Evolutionary conservation across 768 basidiomycete species (phyloP), one percentile per base, ranked within the genome.

Genomic region (Boletales sp.): DNA sequence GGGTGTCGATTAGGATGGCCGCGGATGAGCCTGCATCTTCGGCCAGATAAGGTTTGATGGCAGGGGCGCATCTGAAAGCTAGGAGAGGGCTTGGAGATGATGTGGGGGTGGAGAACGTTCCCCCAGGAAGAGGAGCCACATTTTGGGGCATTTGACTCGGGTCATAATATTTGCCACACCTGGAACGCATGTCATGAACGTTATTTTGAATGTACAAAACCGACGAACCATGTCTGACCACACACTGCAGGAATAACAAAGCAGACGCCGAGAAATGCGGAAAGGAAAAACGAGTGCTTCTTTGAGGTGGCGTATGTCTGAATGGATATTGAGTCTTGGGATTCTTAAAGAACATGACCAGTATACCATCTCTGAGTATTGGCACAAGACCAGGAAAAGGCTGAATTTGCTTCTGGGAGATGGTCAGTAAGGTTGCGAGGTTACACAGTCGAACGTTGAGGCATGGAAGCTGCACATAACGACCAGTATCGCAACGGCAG

Each of bases 61-160:
- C 79, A 31, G 80, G 82, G 0, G 73, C 72, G 54, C 83, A 84
- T 46, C 81, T 76, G 28, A 84, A 65, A 15, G 81, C 78, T 28
- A 84, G 66, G 12, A 82, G 70, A 30, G 80, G 75, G 5, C 41
- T 64, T 17, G 68, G 51, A 15, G 72, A 74, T 4, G 59, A 51
- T 5, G 57, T 63, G 12, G 77, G 75, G 14, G 67, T 49, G 7
- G 72, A 65, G 52, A 80, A 81, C 46, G 69, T 60, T 39, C 80
- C 78, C 4, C 78, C 81, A 51, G 80, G 79, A 35, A 73, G 71
- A 19, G 72, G 71, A 15, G 78, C 61, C 5, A 36, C 10, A 21
- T 3, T 14, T 49, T 55, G 63, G 41, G 62, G 51, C 50, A 76
- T 72, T 18, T 70, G 65, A 12, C 66, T 69, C 9, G 72, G 59